Evolutionary conservation across 495 filamentous ascomycete species (phyloP), one percentile per base, ranked within the genome.

Genomic region (Talaromyces thailandensis): DNA sequence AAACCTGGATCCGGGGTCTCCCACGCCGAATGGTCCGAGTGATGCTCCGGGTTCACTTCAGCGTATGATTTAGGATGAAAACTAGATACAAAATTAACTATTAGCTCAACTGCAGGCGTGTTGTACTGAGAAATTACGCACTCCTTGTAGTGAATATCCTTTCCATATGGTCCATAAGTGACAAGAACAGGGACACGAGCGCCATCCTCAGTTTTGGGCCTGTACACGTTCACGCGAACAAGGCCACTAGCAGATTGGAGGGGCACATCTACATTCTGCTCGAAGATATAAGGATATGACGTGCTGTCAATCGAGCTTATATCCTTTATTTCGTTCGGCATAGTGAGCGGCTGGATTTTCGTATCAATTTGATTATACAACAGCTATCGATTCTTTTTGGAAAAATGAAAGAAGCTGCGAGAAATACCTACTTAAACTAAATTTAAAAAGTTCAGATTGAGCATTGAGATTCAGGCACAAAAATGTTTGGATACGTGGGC

Each of bases 1-100:
- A 78, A 87, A 7, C 71, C 77, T 0, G 85, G 85, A 62, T 86
- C 83, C 2, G 84, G 85, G 0, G 84, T 86, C 66, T 87, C 84
- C 85, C 85, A 88, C 0, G 80, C 79, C 0, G 85, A 87, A 62
- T 86, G 57, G 14, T 68, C 61, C 0, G 70, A 73, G 32, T 69
- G 66, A 63, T 86, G 82, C 57, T 81, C 73, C 23, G 51, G 51
- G 21, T 7, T 75, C 68, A 82, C 78, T 60, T 82, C 78, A 29
- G 70, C 65, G 66, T 74, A 82, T 18, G 78, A 81, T 60, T 76
- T 64, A 0, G 70, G 59, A 51, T 76, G 71, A 63, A 77, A 79
- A 51, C 66, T 71, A 56, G 25, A 28, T 21, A 50, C 8, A 23
- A 40, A 6, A 37, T 43, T 43, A 25, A 58, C n/a, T 28, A 62